A percentile compares a stretch with the other conserved stretches of the same genome.
Evolutionary conservation across 2,329 filamentous ascomycete genomes (phyloP).

Genomic region (Remersonia thermophila): DNA sequence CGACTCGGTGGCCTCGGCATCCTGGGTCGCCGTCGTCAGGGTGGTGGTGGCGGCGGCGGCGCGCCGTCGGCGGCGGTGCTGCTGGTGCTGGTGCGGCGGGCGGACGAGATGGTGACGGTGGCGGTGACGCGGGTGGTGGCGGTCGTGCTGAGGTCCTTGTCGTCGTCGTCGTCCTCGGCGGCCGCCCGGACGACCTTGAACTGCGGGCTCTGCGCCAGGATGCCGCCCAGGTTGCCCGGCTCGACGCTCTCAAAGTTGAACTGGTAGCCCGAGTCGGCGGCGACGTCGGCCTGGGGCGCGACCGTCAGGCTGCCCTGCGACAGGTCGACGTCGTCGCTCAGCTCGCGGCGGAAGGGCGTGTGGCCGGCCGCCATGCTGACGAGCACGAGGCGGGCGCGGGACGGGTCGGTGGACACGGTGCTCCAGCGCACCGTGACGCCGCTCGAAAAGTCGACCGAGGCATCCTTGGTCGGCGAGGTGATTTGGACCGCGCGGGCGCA

Average conservation of each 20-base stretch:
- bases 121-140: not conserved
- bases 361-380: slow-evolving; percentile 17
- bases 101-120: not conserved
- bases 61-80: not conserved
- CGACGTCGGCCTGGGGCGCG: slow-evolving; percentile 8
- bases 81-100: not conserved
- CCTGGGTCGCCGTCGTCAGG: not conserved
- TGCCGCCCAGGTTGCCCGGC: slow-evolving; percentile 13
- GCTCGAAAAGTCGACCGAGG: slow-evolving; percentile 11
- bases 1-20: not conserved
- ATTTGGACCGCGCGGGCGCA: slow-evolving; percentile 14
- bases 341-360: slow-evolving; percentile 15
- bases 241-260: slow-evolving; percentile 17
- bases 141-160: slow-evolving; percentile 1
- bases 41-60: not conserved
- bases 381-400: slow-evolving; percentile 15
- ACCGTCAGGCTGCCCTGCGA: slow-evolving; percentile 7
- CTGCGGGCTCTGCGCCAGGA: slow-evolving; percentile 18
- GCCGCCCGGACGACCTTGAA: slow-evolving; percentile 12
- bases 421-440: slow-evolving; percentile 15
- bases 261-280: slow-evolving; percentile 13
- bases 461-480: slow-evolving; percentile 15
- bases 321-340: slow-evolving; percentile 14
- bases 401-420: slow-evolving; percentile 16
- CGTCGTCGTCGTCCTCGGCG: not conserved